phyloP scores from a whole-genome alignment of 176 grass and related monocot species.

The Musa itinerans region DNA sequence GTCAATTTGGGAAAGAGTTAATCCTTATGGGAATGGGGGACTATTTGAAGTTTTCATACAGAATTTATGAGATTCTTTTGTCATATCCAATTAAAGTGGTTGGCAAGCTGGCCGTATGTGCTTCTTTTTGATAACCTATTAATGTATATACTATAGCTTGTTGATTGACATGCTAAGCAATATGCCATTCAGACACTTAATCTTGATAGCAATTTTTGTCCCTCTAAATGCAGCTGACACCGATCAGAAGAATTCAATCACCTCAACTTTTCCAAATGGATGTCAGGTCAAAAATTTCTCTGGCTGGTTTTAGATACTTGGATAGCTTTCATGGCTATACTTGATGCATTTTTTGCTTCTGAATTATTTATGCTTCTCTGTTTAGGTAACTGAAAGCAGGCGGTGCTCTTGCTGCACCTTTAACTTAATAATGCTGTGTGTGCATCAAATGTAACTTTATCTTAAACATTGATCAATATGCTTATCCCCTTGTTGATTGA shows the following conservation, averaged over 20 bases:
- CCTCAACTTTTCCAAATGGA: background rate
- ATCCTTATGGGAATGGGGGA: background rate
- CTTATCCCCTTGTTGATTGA: background rate
- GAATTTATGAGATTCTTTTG: background rate
- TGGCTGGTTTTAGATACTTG: background rate
- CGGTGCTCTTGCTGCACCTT: background rate
- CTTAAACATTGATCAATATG: background rate
- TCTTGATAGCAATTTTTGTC: background rate
- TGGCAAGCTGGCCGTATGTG: background rate
- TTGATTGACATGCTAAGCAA: background rate
- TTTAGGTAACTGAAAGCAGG: background rate
- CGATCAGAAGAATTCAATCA: background rate
- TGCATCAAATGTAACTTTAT: background rate
- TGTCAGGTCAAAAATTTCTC: constrained; percentile 3
- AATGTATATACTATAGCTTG: background rate
- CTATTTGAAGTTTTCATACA: background rate
- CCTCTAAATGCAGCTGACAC: constrained; percentile 1
- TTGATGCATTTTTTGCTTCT: background rate
- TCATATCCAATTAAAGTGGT: background rate
- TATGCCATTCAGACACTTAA: background rate
- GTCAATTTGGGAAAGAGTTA: background rate
- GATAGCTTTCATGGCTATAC: background rate
- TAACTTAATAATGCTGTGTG: background rate
- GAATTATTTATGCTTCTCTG: background rate
- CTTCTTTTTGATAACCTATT: background rate